Percentiles rank a stretch among this genome's conserved stretches.
Evolutionary conservation across 768 basidiomycete species (phyloP).

Genomic region (Tricholoma bakamatsutake): DNA sequence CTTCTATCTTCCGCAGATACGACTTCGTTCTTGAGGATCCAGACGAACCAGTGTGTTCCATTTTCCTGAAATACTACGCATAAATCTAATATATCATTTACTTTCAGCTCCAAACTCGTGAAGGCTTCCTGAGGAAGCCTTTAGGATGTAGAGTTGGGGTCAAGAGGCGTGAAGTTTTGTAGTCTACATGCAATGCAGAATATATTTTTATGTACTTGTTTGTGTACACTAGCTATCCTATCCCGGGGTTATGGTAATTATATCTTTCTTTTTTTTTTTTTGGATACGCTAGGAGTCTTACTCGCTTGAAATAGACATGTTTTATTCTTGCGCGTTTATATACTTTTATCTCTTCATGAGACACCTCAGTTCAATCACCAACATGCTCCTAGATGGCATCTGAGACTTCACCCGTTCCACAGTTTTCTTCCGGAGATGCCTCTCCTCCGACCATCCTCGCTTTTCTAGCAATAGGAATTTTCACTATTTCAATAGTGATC

Average conservation of each 20-base stretch:
- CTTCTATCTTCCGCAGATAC: constrained; percentile 74
- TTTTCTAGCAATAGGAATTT: constrained; percentile 54
- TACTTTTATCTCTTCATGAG: not conserved
- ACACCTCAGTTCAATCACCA: not conserved
- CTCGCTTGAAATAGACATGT: not conserved
- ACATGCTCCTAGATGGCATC: not conserved
- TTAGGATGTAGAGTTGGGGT: constrained; percentile 67
- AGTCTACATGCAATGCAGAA: too few species aligned
- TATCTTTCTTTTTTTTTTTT: too few species aligned
- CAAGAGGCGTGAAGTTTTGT: constrained; percentile 44
- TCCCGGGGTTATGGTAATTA: not conserved
- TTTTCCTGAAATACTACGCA: not conserved
- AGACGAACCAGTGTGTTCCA: constrained; percentile 43
- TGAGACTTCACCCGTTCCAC: not conserved
- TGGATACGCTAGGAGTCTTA: not conserved
- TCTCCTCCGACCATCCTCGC: constrained; percentile 55
- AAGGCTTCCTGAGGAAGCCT: constrained; percentile 89
- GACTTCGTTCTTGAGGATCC: constrained; percentile 64
- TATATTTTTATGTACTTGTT: too few species aligned
- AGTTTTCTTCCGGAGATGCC: constrained; percentile 25
- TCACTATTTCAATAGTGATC: constrained; percentile 40
- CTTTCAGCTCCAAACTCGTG: constrained; percentile 60
- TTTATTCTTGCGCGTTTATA: not conserved
- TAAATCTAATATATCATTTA: not conserved
- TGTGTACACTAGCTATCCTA: not conserved